Percentiles rank a stretch among this genome's conserved stretches.
These are phyloP conservation scores for Penicillium crystallinum DNA, from an alignment of 495 filamentous ascomycete genomes.

Conservation along the genomic window DNA sequence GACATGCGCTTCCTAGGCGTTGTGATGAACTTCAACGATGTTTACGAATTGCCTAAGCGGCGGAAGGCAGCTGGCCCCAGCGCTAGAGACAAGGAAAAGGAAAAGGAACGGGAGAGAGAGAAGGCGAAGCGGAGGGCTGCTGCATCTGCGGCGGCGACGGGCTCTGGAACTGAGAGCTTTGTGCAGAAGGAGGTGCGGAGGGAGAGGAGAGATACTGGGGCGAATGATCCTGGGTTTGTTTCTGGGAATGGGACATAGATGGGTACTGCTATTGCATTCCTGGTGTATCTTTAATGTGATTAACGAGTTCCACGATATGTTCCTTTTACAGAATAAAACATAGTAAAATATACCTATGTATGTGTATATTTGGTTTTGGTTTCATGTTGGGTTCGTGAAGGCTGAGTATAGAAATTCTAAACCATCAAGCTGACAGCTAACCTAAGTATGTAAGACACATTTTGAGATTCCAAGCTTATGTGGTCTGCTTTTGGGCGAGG, in stretches of 20 bases:
- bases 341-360: too few relatives aligned
- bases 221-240: background rate
- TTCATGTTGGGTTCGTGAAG: too few relatives aligned
- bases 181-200: constrained; percentile 16
- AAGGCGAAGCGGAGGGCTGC: constrained; percentile 28
- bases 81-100: constrained; percentile 35
- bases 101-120: constrained; percentile 15
- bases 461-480: too few relatives aligned
- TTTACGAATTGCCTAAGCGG: constrained; percentile 70
- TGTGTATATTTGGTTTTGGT: too few relatives aligned
- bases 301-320: constrained; percentile 6
- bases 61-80: constrained; percentile 34
- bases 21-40: constrained; percentile 99
- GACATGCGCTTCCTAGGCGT: constrained; percentile 95
- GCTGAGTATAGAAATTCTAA: too few relatives aligned
- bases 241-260: constrained; percentile 5
- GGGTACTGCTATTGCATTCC: background rate
- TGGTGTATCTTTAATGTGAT: constrained; percentile 1
- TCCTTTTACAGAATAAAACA: too few relatives aligned
- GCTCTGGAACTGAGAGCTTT: constrained; percentile 6
- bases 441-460: too few relatives aligned
- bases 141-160: constrained; percentile 13
- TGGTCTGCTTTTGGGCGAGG: too few relatives aligned
- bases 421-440: too few relatives aligned
- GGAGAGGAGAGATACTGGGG: constrained; percentile 18